These are phyloP conservation scores for Mycena chlorophos DNA, from an alignment of 768 basidiomycete species.

Conservation along the genomic window DNA sequence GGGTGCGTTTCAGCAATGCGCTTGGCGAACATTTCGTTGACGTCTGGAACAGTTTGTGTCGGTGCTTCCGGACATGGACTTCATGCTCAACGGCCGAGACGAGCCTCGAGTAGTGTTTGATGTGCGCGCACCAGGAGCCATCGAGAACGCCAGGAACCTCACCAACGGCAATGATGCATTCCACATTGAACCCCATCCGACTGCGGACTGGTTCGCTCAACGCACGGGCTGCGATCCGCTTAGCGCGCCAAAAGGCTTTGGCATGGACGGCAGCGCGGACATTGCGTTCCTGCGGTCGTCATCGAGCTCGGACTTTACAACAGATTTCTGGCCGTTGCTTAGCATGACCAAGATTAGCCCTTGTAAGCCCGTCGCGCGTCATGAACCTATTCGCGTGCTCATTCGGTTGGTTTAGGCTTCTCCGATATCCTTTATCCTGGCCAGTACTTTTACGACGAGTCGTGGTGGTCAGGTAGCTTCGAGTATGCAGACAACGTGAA, in stretches of 20 bases:
- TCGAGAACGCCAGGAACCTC: conserved; percentile 14
- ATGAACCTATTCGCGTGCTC: no score
- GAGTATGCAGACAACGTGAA: conserved; percentile 14
- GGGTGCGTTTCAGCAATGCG: background rate
- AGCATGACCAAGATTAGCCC: conserved; percentile 22
- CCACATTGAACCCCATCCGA: conserved; percentile 13
- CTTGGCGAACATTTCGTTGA: background rate
- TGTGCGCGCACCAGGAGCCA: conserved; percentile 15
- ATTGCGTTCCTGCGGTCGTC: conserved; percentile 21
- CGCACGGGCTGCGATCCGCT: conserved; percentile 15
- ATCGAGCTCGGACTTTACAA: conserved; percentile 24
- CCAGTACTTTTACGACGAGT: conserved; percentile 21
- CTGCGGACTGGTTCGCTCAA: conserved; percentile 15
- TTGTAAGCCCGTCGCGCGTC: conserved; percentile 3
- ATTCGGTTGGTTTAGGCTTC: no score
- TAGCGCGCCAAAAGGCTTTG: conserved; percentile 15
- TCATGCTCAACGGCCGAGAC: conserved; percentile 22
- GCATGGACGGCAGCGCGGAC: conserved; percentile 17
- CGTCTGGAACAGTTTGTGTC: conserved; percentile 8
- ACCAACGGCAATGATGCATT: conserved; percentile 21
- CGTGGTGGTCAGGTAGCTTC: conserved; percentile 23
- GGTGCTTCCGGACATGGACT: conserved; percentile 22
- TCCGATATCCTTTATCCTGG: conserved; percentile 24
- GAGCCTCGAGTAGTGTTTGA: conserved; percentile 24
- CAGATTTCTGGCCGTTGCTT: conserved; percentile 23